Base-by-base conservation (phyloP, 805 yeast species). In the Kuraishia ogatae region DNA sequence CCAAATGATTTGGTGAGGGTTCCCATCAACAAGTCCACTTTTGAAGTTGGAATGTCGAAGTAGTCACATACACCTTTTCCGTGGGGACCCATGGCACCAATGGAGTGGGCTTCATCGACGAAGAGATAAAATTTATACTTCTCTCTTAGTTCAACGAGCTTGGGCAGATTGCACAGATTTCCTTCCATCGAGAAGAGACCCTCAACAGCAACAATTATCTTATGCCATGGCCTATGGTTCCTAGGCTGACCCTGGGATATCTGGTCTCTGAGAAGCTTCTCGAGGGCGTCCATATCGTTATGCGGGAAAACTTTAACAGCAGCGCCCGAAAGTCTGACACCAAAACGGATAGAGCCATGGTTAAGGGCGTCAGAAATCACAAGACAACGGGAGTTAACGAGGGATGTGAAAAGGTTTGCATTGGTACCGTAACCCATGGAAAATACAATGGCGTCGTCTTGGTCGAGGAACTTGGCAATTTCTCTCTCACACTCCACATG, bases 391-490 rank as follows among this genome's bases (percentile, higher is more conserved):
- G 89, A 80, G 71, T 92, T 96, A 48, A 89, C 87, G 53, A 94
- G 72, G 1, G 96, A 81, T 28, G 90, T 76, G 67, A 94, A 93
- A 54, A 94, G 75, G 63, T 86, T 84, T 20, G 97, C 96, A 68
- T 94, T 94, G 3, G 99, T 94, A 62, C 96, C 94, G 68, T 90
- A 94, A 56, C 99, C 99, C 88, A 90, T 94, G 48, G 96, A 86
- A 61, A 90, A 87, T 26, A 94, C 71, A 65, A 91, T 74, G 2
- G 97, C 81, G 60, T 88, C 96, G 58, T 92, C 97, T 67, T 90
- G 89, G 24, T 97, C 97, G 24, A 93, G 83, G 68, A 93, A 94
- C 23, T 82, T 76, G 26, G 99, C 96, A 57, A 91, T 76, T 43
- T 85, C 78, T 57, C 67, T 70, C 72, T 94, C 99, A 56, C 97